phyloP scores from a whole-genome alignment of 345 rosid species.

The rapeseed (Brassica napus) region DNA sequence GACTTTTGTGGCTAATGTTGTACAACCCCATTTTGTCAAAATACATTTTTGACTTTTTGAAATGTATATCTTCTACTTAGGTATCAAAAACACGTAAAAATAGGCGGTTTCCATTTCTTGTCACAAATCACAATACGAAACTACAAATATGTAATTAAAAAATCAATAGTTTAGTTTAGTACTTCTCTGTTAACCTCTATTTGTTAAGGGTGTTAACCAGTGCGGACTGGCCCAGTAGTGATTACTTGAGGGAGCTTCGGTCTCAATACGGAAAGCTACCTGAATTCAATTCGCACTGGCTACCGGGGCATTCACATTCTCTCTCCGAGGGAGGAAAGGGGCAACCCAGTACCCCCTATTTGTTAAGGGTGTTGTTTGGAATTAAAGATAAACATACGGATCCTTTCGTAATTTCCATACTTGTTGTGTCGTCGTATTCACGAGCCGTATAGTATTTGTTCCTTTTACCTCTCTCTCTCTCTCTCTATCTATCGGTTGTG shows the following conservation, averaged over 20 bases:
- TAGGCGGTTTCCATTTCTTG: neutral
- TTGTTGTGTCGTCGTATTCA: constrained; percentile 8
- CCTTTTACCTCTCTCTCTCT: neutral
- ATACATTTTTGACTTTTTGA: neutral
- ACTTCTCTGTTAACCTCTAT: neutral
- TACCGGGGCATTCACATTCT: too few species aligned
- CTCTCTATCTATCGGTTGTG: constrained; percentile 15
- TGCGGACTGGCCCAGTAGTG: too few species aligned
- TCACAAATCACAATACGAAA: neutral
- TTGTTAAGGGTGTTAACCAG: neutral
- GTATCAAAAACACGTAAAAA: neutral
- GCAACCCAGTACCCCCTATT: neutral
- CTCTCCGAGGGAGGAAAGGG: too few species aligned
- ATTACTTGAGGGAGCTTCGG: too few species aligned
- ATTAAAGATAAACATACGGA: neutral
- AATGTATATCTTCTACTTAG: neutral
- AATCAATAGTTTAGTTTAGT: neutral
- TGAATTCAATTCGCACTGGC: too few species aligned
- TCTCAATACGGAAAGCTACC: too few species aligned
- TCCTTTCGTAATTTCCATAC: neutral
- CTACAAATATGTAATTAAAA: too few species aligned
- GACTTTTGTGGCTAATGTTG: too few species aligned
- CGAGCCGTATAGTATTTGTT: constrained; percentile 31
- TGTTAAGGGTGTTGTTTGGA: neutral
- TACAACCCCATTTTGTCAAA: too few species aligned